Evolutionary conservation across 1,139 yeast species (phyloP).

Genomic region (Yamadazyma triangularis): DNA sequence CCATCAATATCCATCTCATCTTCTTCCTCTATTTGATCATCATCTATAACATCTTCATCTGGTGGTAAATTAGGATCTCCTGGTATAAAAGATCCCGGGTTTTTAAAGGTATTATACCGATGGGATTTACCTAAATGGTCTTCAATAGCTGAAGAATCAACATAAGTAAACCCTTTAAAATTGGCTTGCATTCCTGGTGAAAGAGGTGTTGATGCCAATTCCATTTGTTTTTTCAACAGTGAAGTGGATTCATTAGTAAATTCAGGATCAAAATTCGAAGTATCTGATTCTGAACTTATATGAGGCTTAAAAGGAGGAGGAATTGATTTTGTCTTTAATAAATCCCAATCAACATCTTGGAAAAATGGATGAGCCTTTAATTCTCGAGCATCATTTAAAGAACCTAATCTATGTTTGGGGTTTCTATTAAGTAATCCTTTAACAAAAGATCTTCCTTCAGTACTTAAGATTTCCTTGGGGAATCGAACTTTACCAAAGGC

Average conservation of each 20-base stretch:
- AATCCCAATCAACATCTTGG: slow-evolving; percentile 84
- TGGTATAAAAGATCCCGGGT: slow-evolving; percentile 70
- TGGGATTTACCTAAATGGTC: slow-evolving; percentile 61
- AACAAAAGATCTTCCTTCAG: slow-evolving; percentile 91
- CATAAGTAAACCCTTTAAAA: slow-evolving; percentile 93
- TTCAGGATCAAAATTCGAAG: slow-evolving; percentile 95
- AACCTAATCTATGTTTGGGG: slow-evolving; percentile 91
- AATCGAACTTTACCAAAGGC: slow-evolving; percentile 97
- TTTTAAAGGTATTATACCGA: slow-evolving; percentile 46
- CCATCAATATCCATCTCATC: slow-evolving; percentile 45
- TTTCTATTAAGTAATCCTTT: slow-evolving; percentile 92
- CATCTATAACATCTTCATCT: slow-evolving; percentile 79
- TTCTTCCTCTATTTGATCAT: slow-evolving; percentile 61
- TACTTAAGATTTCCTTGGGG: slow-evolving; percentile 88
- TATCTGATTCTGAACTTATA: slow-evolving; percentile 83
- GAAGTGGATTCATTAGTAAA: slow-evolving; percentile 91
- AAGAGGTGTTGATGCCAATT: slow-evolving; percentile 73
- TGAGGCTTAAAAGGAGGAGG: slow-evolving; percentile 98
- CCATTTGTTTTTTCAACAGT: slow-evolving; percentile 62
- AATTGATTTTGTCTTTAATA: slow-evolving; percentile 71
- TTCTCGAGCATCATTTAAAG: slow-evolving; percentile 87
- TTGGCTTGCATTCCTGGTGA: slow-evolving; percentile 95
- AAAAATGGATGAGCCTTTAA: slow-evolving; percentile 88
- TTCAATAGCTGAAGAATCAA: slow-evolving; percentile 90
- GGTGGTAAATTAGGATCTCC: slow-evolving; percentile 78